These are phyloP conservation scores for Salinomyces thailandicus DNA, from an alignment of 2,329 filamentous ascomycete species.

Conservation along the genomic window DNA sequence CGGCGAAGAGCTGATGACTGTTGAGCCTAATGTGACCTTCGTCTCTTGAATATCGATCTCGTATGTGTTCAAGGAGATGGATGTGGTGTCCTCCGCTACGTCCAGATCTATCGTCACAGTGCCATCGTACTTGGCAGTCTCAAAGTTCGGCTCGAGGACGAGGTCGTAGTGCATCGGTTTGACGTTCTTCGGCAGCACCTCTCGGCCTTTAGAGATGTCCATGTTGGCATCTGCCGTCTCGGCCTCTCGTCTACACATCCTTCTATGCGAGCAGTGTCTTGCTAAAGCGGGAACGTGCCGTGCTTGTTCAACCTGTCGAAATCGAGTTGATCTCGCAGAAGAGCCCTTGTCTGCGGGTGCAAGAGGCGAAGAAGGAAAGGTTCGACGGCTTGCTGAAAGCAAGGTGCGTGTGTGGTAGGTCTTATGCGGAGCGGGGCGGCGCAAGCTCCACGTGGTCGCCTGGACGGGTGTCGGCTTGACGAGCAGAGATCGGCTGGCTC, in stretches of 20 bases:
- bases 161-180: conserved; percentile 87
- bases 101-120: conserved; percentile 80
- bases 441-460: conserved; percentile 2
- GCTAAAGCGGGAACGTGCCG: conserved; percentile 6
- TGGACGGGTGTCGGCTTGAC: background rate
- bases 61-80: conserved; percentile 76
- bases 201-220: conserved; percentile 56
- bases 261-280: conserved; percentile 67
- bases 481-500: background rate
- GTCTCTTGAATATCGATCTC: conserved; percentile 74
- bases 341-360: background rate
- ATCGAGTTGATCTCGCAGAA: background rate
- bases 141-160: conserved; percentile 81
- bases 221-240: conserved; percentile 47
- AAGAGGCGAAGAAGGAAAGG: background rate
- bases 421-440: conserved; percentile 3
- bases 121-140: conserved; percentile 78
- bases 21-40: conserved; percentile 53
- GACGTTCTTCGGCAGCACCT: conserved; percentile 85
- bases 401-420: background rate
- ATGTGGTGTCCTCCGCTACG: conserved; percentile 71
- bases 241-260: conserved; percentile 56
- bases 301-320: background rate
- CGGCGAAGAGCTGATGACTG: conserved; percentile 50
- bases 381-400: background rate